Evolutionary conservation across 2,329 filamentous ascomycete species (phyloP), one percentile per base, ranked within the genome.

Genomic region (Verticillium albo-atrum): DNA sequence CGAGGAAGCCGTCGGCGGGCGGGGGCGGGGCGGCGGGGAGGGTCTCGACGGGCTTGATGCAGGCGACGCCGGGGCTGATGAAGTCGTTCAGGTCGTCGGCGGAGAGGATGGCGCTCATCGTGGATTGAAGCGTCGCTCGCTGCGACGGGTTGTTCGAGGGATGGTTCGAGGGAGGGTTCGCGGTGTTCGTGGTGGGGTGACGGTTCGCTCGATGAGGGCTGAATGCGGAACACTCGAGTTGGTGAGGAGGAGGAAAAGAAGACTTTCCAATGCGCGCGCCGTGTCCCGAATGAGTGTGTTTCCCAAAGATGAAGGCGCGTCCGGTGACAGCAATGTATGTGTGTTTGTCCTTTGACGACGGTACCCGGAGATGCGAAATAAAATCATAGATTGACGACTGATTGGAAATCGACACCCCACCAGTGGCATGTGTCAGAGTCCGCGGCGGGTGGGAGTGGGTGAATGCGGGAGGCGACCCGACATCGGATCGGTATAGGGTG

Each of bases 51-150:
- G 95, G 95, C 71, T 99, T 98, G 75, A 99, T 98, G 77, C 95
- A 99, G 63, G 95, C 95, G 70, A 99, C 93, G 63, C 94, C 93
- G 15, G 95, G 95, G 60, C 91, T 95, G 72, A 99, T 99, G 79
- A 99, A 99, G 81, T 99, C 95, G 81, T 99, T 99, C 62, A 99
- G 82, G 74, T 97, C 93, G 79, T 99, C 94, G 70, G 90, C 89
- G 59, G 93, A 98, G 69, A 99, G 89, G 70, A 99, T 99, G 63
- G 95, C 95, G 72, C 92, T 97, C 95, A 99, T 99, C 63, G 73
- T 80, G 56, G n/a, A 26, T n/a, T n/a, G 50, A 28, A 17, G 15
- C 14, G 47, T 52, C 30, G 25, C 17, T 26, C 25, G 27, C 54
- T 27, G 54, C 51, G 51, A 23, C 42, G 37, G 26, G 52, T 37